Evolutionary conservation across 2,329 filamentous ascomycete species (phyloP).

Genomic region (Setomelanomma holmii): DNA sequence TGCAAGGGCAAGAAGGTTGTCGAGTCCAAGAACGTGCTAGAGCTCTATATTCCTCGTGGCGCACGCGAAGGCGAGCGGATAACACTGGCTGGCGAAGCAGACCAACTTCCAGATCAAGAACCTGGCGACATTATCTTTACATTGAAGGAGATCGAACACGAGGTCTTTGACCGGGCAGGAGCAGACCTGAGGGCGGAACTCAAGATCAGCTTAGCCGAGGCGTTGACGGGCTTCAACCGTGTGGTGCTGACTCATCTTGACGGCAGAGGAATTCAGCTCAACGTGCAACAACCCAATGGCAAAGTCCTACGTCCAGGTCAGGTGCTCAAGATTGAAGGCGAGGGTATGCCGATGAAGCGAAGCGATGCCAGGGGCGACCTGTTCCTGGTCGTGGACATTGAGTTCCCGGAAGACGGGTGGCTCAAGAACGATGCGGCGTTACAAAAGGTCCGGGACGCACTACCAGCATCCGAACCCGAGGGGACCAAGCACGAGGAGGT

Average conservation of each 20-base stretch:
- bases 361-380: constrained; percentile 85
- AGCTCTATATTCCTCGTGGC: constrained; percentile 93
- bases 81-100: constrained; percentile 88
- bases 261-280: constrained; percentile 84
- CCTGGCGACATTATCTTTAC: constrained; percentile 95
- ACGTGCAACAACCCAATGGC: constrained; percentile 72
- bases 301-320: constrained; percentile 84
- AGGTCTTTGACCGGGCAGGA: constrained; percentile 81
- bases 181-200: constrained; percentile 84
- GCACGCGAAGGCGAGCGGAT: constrained; percentile 83
- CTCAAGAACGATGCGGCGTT: constrained; percentile 72
- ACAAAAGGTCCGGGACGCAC: constrained; percentile 73
- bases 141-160: constrained; percentile 80
- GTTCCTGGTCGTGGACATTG: constrained; percentile 83
- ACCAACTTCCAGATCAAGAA: constrained; percentile 86
- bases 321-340: constrained; percentile 81
- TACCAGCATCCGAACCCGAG: constrained; percentile 67
- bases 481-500: constrained; percentile 71
- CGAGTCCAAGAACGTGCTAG: constrained; percentile 90
- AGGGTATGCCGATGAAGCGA: constrained; percentile 94
- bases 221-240: constrained; percentile 86
- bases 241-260: constrained; percentile 93
- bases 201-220: constrained; percentile 80
- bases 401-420: constrained; percentile 91
- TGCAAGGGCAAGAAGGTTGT: constrained; percentile 92